Evolutionary conservation across 116 monocot species (phyloP).

Genomic region (Zostera marina): DNA sequence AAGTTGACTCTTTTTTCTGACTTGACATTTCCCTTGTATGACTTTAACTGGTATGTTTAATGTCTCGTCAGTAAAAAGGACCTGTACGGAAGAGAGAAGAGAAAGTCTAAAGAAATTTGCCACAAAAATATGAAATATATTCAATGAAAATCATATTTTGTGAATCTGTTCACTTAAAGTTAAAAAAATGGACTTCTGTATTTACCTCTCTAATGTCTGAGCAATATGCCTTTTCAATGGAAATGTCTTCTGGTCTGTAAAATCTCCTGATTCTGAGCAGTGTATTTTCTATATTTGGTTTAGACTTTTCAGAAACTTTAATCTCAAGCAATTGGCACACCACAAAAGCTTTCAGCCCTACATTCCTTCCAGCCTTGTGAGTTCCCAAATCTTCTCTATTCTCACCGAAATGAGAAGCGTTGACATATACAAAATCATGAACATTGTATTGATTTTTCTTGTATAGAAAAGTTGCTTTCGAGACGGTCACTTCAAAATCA

Average conservation of each 20-base stretch:
- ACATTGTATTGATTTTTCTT: slow-evolving; percentile 54
- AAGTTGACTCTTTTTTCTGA: slow-evolving; percentile 46
- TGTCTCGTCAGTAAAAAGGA: slow-evolving; percentile 69
- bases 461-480: slow-evolving; percentile 33
- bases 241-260: slow-evolving; percentile 93
- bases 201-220: slow-evolving; percentile 92
- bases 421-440: slow-evolving; percentile 71
- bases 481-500: slow-evolving; percentile 26
- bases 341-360: slow-evolving; percentile 69
- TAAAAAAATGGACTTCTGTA: too few species aligned
- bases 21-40: slow-evolving; percentile 68
- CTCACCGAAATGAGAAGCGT: slow-evolving; percentile 45
- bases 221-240: slow-evolving; percentile 57
- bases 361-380: slow-evolving; percentile 80
- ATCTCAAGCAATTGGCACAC: slow-evolving; percentile 69
- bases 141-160: too few species aligned
- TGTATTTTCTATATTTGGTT: slow-evolving; percentile 23
- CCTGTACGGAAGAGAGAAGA: slow-evolving; percentile 16
- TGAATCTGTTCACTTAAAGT: too few species aligned
- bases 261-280: slow-evolving; percentile 61
- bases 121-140: too few species aligned
- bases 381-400: slow-evolving; percentile 41
- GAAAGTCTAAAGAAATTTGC: background rate
- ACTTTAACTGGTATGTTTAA: slow-evolving; percentile 30
- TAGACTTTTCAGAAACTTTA: slow-evolving; percentile 17